A percentile compares a stretch with the other conserved stretches of the same genome.
These are phyloP conservation scores for Paramecium caudatum DNA, from an alignment of 73 alveolate species.

Conservation along the genomic window DNA sequence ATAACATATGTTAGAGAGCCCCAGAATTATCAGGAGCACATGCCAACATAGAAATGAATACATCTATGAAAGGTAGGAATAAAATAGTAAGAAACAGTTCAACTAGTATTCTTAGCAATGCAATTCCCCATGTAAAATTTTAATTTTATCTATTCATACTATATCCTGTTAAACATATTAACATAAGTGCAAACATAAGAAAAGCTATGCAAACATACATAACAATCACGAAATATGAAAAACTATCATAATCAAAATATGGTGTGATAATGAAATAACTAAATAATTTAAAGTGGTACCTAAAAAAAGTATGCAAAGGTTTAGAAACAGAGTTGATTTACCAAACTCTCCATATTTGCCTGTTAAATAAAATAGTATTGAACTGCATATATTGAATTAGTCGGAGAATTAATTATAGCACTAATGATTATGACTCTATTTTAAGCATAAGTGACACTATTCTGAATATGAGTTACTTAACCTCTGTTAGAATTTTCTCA, in stretches of 20 bases:
- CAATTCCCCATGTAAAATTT: constrained; percentile 36
- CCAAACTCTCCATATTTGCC: constrained; percentile 63
- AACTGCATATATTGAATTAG: constrained; percentile 27
- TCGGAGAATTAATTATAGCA: neutral
- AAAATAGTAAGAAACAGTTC: neutral
- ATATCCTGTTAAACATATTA: constrained; percentile 3
- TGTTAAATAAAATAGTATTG: constrained; percentile 5
- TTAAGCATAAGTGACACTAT: constrained; percentile 23
- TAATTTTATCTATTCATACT: neutral
- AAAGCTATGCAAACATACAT: constrained; percentile 46
- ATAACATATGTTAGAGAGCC: neutral
- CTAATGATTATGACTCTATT: neutral
- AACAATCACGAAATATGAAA: neutral
- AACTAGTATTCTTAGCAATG: neutral
- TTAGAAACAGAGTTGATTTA: neutral
- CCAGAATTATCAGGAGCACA: neutral
- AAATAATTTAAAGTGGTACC: neutral
- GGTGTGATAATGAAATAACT: constrained; percentile 46
- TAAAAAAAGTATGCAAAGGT: constrained; percentile 20
- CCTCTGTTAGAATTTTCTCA: constrained; percentile 8
- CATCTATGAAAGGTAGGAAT: constrained; percentile 28
- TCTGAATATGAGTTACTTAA: constrained; percentile 8
- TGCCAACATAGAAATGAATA: constrained; percentile 29
- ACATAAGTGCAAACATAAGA: constrained; percentile 44
- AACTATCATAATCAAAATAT: neutral